These are phyloP conservation scores for Echium plantagineum DNA, from an alignment of 257 asterid species.

Conservation along the genomic window DNA sequence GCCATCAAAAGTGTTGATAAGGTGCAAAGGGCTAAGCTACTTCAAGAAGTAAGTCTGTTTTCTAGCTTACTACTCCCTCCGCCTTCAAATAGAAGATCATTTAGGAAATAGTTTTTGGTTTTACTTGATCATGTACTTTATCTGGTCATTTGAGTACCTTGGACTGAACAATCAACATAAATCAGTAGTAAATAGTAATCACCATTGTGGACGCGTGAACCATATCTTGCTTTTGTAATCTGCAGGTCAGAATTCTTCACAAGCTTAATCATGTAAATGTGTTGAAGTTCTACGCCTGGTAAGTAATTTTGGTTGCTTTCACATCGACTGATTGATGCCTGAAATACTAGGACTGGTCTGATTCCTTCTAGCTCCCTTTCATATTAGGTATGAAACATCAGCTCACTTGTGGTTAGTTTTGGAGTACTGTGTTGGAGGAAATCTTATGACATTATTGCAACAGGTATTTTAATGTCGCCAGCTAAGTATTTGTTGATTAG, in stretches of 20 bases:
- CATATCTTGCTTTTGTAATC: constrained; percentile 7
- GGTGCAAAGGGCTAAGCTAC: constrained; percentile 79
- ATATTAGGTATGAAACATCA: constrained; percentile 88
- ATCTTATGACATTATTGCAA: constrained; percentile 77
- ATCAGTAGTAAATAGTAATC: too few relatives aligned
- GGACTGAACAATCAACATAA: not conserved
- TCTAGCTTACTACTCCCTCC: not conserved
- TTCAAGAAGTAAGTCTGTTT: constrained; percentile 68
- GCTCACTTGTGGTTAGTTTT: constrained; percentile 98
- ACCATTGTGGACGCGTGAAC: not conserved
- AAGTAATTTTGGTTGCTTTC: constrained; percentile 38
- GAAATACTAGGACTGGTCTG: not conserved
- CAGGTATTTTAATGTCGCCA: constrained; percentile 48
- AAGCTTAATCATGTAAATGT: constrained; percentile 74
- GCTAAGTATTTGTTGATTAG: not conserved
- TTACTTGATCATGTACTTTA: too few relatives aligned
- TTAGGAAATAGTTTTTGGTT: too few relatives aligned
- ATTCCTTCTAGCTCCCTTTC: constrained; percentile 6
- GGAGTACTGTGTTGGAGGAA: constrained; percentile 99
- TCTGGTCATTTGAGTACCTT: too few relatives aligned
- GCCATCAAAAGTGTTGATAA: constrained; percentile 97
- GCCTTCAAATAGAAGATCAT: too few relatives aligned
- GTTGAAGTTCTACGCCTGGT: constrained; percentile 85
- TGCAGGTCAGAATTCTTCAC: constrained; percentile 86
- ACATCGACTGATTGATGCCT: not conserved